phyloP scores from a whole-genome alignment of 441 rosid genomes.

The Metrosideros polymorpha region DNA sequence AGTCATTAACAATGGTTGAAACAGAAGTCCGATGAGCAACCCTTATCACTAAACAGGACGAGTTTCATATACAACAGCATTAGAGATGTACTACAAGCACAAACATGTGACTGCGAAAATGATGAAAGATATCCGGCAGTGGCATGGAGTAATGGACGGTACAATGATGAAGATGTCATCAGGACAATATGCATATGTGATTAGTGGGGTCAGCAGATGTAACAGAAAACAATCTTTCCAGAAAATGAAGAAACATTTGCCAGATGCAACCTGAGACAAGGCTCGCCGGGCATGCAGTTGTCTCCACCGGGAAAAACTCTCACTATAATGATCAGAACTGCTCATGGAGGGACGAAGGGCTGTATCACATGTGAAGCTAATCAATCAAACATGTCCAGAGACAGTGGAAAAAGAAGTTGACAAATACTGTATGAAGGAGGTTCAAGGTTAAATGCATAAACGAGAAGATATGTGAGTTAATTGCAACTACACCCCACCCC shows the following conservation, averaged over 20 bases:
- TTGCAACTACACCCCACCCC: neutral
- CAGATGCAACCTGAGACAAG: constrained; percentile 53
- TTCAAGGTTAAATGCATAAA: neutral
- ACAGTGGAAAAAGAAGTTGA: neutral
- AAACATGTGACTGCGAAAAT: constrained; percentile 76
- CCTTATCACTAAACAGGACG: neutral
- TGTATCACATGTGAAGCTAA: constrained; percentile 8
- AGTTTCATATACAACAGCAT: neutral
- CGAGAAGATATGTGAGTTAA: neutral
- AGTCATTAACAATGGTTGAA: neutral
- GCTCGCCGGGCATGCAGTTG: constrained; percentile 70
- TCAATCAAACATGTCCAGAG: neutral
- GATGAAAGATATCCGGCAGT: constrained; percentile 76
- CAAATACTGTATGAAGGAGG: neutral
- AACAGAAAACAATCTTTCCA: neutral
- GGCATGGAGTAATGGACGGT: constrained; percentile 64
- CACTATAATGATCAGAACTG: constrained; percentile 47
- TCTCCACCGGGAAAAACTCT: constrained; percentile 59
- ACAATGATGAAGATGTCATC: constrained; percentile 50
- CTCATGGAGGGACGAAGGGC: constrained; percentile 63
- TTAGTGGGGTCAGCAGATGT: constrained; percentile 9
- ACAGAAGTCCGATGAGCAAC: neutral
- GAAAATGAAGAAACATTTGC: neutral
- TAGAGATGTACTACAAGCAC: constrained; percentile 23
- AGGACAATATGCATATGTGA: constrained; percentile 61